Evolutionary conservation across 495 filamentous ascomycete species (phyloP).

Genomic region (Clavariopsis aquatica): DNA sequence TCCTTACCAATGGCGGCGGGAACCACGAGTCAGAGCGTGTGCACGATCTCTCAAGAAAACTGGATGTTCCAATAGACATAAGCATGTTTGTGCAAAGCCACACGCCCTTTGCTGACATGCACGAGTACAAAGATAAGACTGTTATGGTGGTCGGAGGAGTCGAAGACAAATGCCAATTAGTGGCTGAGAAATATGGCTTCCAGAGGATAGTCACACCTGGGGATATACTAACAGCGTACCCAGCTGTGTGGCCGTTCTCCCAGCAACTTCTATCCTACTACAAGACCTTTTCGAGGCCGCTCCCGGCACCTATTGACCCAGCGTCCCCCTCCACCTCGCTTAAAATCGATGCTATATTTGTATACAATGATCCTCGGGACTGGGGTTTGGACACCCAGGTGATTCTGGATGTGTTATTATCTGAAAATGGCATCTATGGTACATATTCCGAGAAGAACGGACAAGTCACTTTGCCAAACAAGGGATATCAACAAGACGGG

Average conservation of each 20-base stretch:
- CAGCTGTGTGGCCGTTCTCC: conserved; percentile 78
- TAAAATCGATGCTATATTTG: conserved; percentile 81
- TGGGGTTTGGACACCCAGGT: conserved; percentile 88
- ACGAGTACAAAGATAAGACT: conserved; percentile 63
- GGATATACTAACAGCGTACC: conserved; percentile 75
- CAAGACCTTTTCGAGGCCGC: conserved; percentile 60
- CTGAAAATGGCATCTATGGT: conserved; percentile 70
- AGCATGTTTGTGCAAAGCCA: conserved; percentile 80
- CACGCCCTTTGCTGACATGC: conserved; percentile 70
- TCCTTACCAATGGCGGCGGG: conserved; percentile 88
- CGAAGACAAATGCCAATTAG: conserved; percentile 69
- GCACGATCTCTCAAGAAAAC: conserved; percentile 64
- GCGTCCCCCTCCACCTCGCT: conserved; percentile 52
- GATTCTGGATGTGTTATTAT: conserved; percentile 78
- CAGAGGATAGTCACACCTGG: conserved; percentile 78
- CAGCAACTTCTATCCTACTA: conserved; percentile 62
- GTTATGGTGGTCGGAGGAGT: conserved; percentile 83
- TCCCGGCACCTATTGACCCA: conserved; percentile 51
- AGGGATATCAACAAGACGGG: conserved; percentile 72
- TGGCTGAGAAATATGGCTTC: conserved; percentile 86
- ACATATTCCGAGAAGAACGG: conserved; percentile 68
- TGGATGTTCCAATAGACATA: conserved; percentile 60
- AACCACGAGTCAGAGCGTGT: conserved; percentile 72
- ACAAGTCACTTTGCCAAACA: conserved; percentile 60
- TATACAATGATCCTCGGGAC: conserved; percentile 90